Conservation (phyloP, 139 green algal genomes). For the Chlamydomonas sp. region DNA sequence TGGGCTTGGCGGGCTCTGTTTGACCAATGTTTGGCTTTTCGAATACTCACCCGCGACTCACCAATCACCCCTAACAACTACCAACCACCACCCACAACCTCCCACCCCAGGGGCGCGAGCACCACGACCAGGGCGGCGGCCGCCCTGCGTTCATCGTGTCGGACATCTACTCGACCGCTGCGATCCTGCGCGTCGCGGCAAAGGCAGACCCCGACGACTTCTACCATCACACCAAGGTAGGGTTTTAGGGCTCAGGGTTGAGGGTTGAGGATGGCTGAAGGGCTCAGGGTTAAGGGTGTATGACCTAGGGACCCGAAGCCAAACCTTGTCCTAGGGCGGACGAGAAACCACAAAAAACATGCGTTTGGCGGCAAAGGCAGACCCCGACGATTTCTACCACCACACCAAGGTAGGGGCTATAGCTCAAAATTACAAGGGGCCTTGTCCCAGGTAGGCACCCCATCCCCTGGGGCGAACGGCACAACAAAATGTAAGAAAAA, state of each 20-base stretch:
- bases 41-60: too few relatives aligned
- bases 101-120: neutral
- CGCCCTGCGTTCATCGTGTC: constrained; percentile 27
- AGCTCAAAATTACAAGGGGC: too few relatives aligned
- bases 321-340: too few relatives aligned
- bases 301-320: too few relatives aligned
- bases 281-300: neutral
- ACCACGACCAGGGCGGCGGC: constrained; percentile 23
- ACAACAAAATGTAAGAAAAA: too few relatives aligned
- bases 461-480: too few relatives aligned
- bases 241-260: constrained; percentile 4
- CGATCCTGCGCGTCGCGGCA: constrained; percentile 3
- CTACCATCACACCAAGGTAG: constrained; percentile 19
- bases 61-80: neutral
- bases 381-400: constrained; percentile 19
- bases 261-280: neutral
- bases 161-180: constrained; percentile 25
- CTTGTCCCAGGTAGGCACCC: too few relatives aligned
- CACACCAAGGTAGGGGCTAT: constrained; percentile 10
- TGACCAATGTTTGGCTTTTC: too few relatives aligned
- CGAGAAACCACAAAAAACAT: too few relatives aligned
- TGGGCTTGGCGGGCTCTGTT: too few relatives aligned
- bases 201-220: constrained; percentile 13
- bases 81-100: neutral
- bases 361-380: neutral